These are phyloP conservation scores for Urochloa ruziziensis DNA, from an alignment of 176 grass and related monocot species.

Conservation along the genomic window DNA sequence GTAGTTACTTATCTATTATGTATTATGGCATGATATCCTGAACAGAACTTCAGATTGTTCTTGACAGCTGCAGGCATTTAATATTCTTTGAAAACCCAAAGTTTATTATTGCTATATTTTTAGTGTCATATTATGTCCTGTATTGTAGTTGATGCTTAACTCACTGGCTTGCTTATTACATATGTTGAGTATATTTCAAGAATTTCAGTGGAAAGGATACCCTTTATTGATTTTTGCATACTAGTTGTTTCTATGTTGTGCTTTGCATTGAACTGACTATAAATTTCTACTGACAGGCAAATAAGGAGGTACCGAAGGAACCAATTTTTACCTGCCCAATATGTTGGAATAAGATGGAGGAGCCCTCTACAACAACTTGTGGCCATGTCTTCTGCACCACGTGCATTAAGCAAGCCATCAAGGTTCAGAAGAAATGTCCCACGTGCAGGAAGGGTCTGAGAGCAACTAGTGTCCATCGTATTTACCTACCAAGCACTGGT, in stretches of 20 bases:
- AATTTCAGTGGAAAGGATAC: neutral
- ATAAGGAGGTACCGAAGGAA: slow-evolving; percentile 52
- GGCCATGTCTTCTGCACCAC: slow-evolving; percentile 77
- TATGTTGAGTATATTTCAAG: neutral
- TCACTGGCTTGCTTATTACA: neutral
- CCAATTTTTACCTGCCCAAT: slow-evolving; percentile 71
- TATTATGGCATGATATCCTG: neutral
- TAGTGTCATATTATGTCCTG: neutral
- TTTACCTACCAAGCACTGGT: slow-evolving; percentile 65
- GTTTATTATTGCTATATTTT: no score
- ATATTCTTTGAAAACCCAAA: neutral
- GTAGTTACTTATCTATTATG: no score
- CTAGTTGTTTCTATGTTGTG: neutral
- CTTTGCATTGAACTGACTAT: neutral
- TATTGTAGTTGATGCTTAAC: neutral
- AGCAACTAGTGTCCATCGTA: slow-evolving; percentile 62
- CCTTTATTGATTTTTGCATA: neutral
- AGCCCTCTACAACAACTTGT: slow-evolving; percentile 77
- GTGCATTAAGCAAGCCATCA: slow-evolving; percentile 80
- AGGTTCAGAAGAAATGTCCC: slow-evolving; percentile 87
- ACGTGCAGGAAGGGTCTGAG: slow-evolving; percentile 69
- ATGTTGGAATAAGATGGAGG: slow-evolving; percentile 72
- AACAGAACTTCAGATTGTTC: neutral
- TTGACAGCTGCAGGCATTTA: neutral
- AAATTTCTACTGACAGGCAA: slow-evolving; percentile 26